phyloP scores from a whole-genome alignment of 2,329 filamentous ascomycete genomes.

The Aspergillus neoniger region DNA sequence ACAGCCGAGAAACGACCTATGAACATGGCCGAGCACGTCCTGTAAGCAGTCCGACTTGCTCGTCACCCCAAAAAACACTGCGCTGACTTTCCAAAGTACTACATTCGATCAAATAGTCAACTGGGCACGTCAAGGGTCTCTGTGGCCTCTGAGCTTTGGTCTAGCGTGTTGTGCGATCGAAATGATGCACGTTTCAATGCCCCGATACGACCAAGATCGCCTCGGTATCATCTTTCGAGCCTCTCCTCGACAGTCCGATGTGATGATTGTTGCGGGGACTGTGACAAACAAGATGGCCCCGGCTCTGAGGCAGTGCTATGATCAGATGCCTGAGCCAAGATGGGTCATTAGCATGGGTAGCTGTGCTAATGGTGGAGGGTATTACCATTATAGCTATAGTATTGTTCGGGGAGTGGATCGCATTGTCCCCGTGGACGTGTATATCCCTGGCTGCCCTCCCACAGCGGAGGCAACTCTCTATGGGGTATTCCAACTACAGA shows the following conservation, averaged over 20 bases:
- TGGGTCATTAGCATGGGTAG: conserved; percentile 87
- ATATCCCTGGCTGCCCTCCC: conserved; percentile 71
- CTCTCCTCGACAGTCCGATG: conserved; percentile 82
- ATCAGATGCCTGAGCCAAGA: conserved; percentile 90
- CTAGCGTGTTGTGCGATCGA: conserved; percentile 87
- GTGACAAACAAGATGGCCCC: conserved; percentile 95
- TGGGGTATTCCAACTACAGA: conserved; percentile 73
- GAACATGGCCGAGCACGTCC: conserved; percentile 1
- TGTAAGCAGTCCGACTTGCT: neutral
- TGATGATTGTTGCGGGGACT: conserved; percentile 90
- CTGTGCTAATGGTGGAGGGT: conserved; percentile 81
- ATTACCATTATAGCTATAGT: conserved; percentile 84
- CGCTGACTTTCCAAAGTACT: conserved; percentile 1
- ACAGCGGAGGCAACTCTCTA: conserved; percentile 57
- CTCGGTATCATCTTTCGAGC: conserved; percentile 87
- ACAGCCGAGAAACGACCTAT: neutral
- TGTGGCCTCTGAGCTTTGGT: conserved; percentile 88
- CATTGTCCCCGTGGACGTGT: conserved; percentile 77
- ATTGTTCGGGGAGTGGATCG: conserved; percentile 75
- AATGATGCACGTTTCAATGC: conserved; percentile 90
- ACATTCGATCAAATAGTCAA: conserved; percentile 52
- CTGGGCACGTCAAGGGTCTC: conserved; percentile 80
- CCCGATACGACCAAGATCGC: conserved; percentile 85
- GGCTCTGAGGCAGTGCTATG: conserved; percentile 83
- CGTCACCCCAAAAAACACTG: too few species aligned